phyloP scores from a whole-genome alignment of 2,329 filamentous ascomycete genomes.

The Corynespora cassiicola region DNA sequence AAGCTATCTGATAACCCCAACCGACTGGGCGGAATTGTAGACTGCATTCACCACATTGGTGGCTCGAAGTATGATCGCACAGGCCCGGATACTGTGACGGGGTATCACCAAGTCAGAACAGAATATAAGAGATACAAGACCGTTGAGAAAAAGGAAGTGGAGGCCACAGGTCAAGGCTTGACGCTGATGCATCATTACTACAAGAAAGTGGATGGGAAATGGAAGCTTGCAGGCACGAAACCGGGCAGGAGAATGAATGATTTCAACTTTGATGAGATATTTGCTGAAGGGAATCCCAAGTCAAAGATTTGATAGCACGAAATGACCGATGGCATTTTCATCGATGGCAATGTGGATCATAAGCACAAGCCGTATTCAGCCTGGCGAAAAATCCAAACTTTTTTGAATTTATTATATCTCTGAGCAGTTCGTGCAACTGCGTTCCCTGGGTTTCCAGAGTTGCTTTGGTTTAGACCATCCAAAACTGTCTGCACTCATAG shows the following conservation, averaged over 20 bases:
- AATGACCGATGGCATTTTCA: too few species aligned
- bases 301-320: background rate
- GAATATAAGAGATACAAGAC: constrained; percentile 14
- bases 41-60: constrained; percentile 15
- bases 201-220: constrained; percentile 10
- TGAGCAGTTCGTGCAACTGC: background rate
- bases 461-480: too few species aligned
- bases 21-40: constrained; percentile 11
- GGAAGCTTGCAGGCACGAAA: constrained; percentile 9
- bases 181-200: constrained; percentile 14
- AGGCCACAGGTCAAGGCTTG: constrained; percentile 10
- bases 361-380: too few species aligned
- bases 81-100: constrained; percentile 8
- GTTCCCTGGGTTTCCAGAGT: constrained; percentile 1
- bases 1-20: constrained; percentile 7
- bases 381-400: too few species aligned
- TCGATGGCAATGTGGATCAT: too few species aligned
- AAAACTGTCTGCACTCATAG: too few species aligned
- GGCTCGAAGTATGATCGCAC: constrained; percentile 13
- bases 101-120: constrained; percentile 15
- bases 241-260: constrained; percentile 12
- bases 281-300: background rate
- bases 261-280: constrained; percentile 14
- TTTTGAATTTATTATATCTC: constrained; percentile 1
- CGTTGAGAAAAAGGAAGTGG: constrained; percentile 12